These are phyloP conservation scores for Tolypocladium guangdongense DNA, from an alignment of 2,329 filamentous ascomycete genomes.

Conservation along the genomic window DNA sequence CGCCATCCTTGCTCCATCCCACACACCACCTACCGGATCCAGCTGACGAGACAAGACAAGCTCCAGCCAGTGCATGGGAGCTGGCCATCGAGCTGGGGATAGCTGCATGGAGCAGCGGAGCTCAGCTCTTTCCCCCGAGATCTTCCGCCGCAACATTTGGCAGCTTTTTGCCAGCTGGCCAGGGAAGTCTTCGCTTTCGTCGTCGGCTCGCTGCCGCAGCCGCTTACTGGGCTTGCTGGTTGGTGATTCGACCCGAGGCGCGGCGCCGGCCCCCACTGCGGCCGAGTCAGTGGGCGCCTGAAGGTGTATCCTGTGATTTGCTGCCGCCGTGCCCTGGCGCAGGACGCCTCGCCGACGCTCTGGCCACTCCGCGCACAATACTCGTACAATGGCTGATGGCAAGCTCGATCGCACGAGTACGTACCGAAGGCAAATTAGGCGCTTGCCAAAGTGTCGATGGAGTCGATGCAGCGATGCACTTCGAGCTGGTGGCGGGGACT, in stretches of 20 bases:
- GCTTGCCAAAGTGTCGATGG: background rate
- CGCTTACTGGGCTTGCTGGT: background rate
- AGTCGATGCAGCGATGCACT: background rate
- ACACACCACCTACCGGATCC: constrained; percentile 3
- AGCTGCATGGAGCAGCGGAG: background rate
- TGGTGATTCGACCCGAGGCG: background rate
- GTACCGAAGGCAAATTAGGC: background rate
- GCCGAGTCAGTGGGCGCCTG: constrained; percentile 5
- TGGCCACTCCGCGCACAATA: constrained; percentile 1
- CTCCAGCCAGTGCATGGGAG: background rate
- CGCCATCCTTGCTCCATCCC: background rate
- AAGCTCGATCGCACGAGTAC: background rate
- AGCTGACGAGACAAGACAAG: background rate
- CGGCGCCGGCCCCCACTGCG: background rate
- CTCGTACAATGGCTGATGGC: background rate
- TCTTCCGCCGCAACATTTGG: background rate
- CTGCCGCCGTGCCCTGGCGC: constrained; percentile 2
- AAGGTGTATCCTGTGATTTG: constrained; percentile 3
- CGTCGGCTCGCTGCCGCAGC: background rate
- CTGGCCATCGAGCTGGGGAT: background rate
- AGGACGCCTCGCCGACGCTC: constrained; percentile 1
- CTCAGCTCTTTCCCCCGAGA: background rate
- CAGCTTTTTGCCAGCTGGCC: background rate
- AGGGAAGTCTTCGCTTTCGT: background rate
- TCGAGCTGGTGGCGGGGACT: background rate